Conservation (phyloP, 345 rosid species). For the Gossypium stocksii region DNA sequence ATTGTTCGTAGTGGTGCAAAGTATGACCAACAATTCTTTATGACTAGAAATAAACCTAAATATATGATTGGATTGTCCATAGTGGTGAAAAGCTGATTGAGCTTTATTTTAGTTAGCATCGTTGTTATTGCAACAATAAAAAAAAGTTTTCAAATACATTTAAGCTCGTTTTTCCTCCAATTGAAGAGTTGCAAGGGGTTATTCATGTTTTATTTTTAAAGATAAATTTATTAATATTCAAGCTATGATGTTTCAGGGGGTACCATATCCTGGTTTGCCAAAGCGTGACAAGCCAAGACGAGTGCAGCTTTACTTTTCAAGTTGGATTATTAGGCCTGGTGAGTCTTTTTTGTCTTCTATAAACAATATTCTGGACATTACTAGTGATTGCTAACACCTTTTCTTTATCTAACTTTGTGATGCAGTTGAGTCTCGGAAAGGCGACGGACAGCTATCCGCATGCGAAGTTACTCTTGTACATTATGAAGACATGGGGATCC, state of each 20-base stretch:
- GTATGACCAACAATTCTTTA: neutral
- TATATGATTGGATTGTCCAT: no score
- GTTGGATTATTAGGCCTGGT: conserved; percentile 94
- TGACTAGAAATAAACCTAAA: neutral
- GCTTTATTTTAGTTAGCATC: no score
- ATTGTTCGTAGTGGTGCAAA: neutral
- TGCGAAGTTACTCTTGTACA: conserved; percentile 89
- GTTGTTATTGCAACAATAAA: no score
- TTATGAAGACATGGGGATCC: conserved; percentile 96
- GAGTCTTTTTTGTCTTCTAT: conserved; percentile 17
- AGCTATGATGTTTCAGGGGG: conserved; percentile 45
- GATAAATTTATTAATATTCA: conserved; percentile 10
- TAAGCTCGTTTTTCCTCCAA: no score
- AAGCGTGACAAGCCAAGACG: conserved; percentile 90
- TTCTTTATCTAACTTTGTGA: conserved; percentile 6
- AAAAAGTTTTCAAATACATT: no score
- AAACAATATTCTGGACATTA: neutral
- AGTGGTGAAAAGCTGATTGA: no score
- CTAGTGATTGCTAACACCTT: neutral
- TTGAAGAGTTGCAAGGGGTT: no score
- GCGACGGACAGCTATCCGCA: conserved; percentile 76
- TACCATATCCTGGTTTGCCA: conserved; percentile 54
- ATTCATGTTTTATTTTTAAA: no score
- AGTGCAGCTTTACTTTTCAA: conserved; percentile 79
- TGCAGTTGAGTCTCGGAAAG: conserved; percentile 82